phyloP scores from a whole-genome alignment of 805 yeast species.

The Candida rishiriensis region DNA sequence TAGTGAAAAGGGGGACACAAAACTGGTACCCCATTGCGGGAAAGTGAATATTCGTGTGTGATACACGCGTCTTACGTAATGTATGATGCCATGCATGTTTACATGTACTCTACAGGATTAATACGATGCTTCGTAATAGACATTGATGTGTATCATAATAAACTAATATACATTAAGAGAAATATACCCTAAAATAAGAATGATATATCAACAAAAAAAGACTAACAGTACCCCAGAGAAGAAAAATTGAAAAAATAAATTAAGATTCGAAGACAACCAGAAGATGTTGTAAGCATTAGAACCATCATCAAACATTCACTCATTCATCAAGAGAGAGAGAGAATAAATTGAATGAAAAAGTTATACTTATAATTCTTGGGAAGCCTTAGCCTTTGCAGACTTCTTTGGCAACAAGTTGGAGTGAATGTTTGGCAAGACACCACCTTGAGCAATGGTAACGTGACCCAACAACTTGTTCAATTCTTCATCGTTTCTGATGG shows the following conservation, averaged over 20 bases:
- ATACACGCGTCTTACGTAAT: background rate
- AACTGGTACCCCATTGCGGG: no score
- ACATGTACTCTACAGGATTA: no score
- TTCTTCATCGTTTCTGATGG: slow-evolving; percentile 99
- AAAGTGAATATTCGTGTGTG: no score
- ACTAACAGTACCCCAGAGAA: slow-evolving; percentile 4
- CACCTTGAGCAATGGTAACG: slow-evolving; percentile 98
- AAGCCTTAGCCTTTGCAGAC: slow-evolving; percentile 50
- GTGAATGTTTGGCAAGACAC: slow-evolving; percentile 97
- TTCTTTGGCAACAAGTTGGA: slow-evolving; percentile 76
- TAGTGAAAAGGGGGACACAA: no score
- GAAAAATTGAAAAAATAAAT: background rate
- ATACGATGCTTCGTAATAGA: background rate
- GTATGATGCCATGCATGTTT: no score
- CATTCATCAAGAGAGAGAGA: background rate
- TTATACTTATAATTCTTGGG: slow-evolving; percentile 48
- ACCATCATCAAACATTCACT: no score
- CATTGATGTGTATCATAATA: slow-evolving; percentile 1
- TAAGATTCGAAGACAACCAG: no score
- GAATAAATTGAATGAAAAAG: background rate
- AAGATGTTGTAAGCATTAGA: no score
- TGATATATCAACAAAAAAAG: background rate
- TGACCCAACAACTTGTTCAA: slow-evolving; percentile 87
- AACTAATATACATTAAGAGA: slow-evolving; percentile 23
- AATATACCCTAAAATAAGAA: slow-evolving; percentile 4